phyloP scores from a whole-genome alignment of 805 yeast species.

The Candida nemodendra region DNA sequence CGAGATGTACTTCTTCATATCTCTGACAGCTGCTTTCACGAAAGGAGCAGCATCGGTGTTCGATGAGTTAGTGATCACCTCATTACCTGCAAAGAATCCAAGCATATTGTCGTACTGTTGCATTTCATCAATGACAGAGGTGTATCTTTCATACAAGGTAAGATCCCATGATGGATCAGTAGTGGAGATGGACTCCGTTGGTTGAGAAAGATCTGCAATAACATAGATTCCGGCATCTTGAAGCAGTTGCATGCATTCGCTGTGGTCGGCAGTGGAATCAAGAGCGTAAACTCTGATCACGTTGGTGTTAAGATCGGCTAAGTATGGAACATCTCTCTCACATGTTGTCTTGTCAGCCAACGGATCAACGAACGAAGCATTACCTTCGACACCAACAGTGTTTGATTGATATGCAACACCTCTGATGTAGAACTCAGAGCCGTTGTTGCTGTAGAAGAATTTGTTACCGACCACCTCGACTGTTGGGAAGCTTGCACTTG shows the following conservation, averaged over 20 bases:
- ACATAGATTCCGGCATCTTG: constrained; percentile 77
- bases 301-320: constrained; percentile 61
- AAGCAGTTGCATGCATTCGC: constrained; percentile 63
- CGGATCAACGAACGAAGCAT: constrained; percentile 60
- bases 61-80: constrained; percentile 64
- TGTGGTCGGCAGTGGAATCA: constrained; percentile 61
- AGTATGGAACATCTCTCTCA: constrained; percentile 71
- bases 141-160: constrained; percentile 64
- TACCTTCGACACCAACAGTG: constrained; percentile 47
- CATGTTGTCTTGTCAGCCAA: constrained; percentile 62
- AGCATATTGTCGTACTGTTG: constrained; percentile 67
- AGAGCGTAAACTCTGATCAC: constrained; percentile 76
- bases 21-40: constrained; percentile 83
- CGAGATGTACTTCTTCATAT: constrained; percentile 64
- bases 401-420: constrained; percentile 83
- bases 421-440: constrained; percentile 72
- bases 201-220: constrained; percentile 76
- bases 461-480: constrained; percentile 76
- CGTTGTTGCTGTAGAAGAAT: constrained; percentile 73
- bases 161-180: constrained; percentile 60
- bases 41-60: constrained; percentile 77
- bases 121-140: constrained; percentile 65
- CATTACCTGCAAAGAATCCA: constrained; percentile 87
- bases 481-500: constrained; percentile 50
- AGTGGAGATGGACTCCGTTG: constrained; percentile 62